Evolutionary conservation across 805 yeast species (phyloP).

Genomic region (Ogataea pignaliae): DNA sequence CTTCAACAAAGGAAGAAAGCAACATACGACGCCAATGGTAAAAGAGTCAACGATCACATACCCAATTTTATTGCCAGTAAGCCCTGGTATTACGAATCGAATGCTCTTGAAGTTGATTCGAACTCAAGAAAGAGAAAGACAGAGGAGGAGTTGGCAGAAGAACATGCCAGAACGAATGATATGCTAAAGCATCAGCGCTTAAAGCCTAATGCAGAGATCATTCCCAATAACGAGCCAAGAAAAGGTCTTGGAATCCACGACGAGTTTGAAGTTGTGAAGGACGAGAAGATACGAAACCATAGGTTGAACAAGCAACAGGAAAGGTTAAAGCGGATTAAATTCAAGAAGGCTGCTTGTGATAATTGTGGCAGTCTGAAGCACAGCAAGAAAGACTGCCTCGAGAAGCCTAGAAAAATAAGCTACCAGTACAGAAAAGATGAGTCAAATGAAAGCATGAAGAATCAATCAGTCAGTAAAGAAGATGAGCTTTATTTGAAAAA

Average conservation of each 20-base stretch:
- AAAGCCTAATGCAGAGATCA: slow-evolving; percentile 37
- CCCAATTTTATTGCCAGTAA: slow-evolving; percentile 36
- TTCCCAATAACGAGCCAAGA: slow-evolving; percentile 45
- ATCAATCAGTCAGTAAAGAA: slow-evolving; percentile 1
- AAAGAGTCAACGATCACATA: slow-evolving; percentile 34
- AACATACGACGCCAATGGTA: slow-evolving; percentile 31
- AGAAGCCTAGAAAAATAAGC: slow-evolving; percentile 44
- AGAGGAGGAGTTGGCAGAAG: slow-evolving; percentile 19
- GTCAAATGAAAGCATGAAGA: slow-evolving; percentile 18
- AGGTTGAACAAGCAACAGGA: slow-evolving; percentile 2
- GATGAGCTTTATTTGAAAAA: slow-evolving; percentile 16
- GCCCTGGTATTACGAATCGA: slow-evolving; percentile 36
- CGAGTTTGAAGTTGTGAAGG: slow-evolving; percentile 26
- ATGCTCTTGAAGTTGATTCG: slow-evolving; percentile 23
- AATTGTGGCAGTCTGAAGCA: slow-evolving; percentile 58
- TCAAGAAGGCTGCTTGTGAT: slow-evolving; percentile 39
- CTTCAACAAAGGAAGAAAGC: slow-evolving; percentile 12
- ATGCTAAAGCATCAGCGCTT: slow-evolving; percentile 56
- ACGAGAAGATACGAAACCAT: slow-evolving; percentile 6
- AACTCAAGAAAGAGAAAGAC: slow-evolving; percentile 25
- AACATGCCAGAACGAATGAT: slow-evolving; percentile 31
- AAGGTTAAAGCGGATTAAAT: neutral
- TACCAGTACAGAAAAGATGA: slow-evolving; percentile 28
- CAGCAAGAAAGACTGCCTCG: slow-evolving; percentile 50
- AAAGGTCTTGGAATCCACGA: slow-evolving; percentile 57